Base-by-base conservation (phyloP, 805 yeast genomes). In the Yarrowia alimentaria region DNA sequence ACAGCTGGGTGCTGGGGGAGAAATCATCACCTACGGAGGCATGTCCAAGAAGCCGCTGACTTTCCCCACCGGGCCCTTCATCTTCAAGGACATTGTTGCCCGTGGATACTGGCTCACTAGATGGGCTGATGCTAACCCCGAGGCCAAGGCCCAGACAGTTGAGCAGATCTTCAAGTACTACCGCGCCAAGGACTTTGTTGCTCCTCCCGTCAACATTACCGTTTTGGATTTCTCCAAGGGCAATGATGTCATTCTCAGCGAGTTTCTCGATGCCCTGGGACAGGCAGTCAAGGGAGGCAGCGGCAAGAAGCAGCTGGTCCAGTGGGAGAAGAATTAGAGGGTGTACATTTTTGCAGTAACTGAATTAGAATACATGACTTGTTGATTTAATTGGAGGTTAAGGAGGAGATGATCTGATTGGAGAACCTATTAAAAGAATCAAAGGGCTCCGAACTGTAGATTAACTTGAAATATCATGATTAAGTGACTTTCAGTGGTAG, bases 41-140 rank as follows among this genome's bases (percentile, higher is more conserved):
- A 93, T 93, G 99, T 87, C 97, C 3, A 81, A 83, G 73, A 90
- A 87, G 68, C 99, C 99, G 1, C 94, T 93, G 9, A 77, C 79
- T n/a, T 68, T 93, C 52, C 96, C 98, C 30, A 88, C 96, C 1
- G 79, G 95, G 0, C 70, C 86, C 54, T 86, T 86, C 63, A 90
- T 93, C 57, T 93, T 93, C 74, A 93, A 91, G 67, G 85, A 90
- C 62, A 68, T 93, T 52, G 80, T 84, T 5, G 80, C 89, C 49
- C 77, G 81, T 21, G 99, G 99, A 0, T 93, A 85, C 70, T 93
- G 99, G 99, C 81, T 89, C 53, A 85, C 96, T 10, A 79, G 72
- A 34, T 80, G 80, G 70, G 72, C 78, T 45, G 74, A 76, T 54
- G 65, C 69, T 49, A 68, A 83, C 58, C 91, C 93, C 3, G 72